Evolutionary conservation across 2,329 filamentous ascomycete genomes (phyloP).

Genomic region (Talaromyces sp.): DNA sequence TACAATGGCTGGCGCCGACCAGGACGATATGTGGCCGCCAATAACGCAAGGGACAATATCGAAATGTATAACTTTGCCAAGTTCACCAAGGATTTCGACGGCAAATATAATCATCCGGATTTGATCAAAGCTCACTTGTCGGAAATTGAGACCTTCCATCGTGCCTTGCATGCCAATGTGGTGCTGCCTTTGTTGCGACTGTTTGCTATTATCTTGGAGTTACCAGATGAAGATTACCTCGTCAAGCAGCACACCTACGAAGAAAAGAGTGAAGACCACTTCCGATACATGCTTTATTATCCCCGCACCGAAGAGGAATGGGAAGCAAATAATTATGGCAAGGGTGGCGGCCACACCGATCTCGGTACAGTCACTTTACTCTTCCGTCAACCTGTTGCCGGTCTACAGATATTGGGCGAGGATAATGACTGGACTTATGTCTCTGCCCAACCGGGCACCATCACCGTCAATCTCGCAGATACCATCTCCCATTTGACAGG

Average conservation of each 20-base stretch:
- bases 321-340: conserved; percentile 45
- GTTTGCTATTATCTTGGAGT: conserved; percentile 60
- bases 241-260: conserved; percentile 59
- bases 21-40: conserved; percentile 21
- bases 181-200: conserved; percentile 54
- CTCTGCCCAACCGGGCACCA: conserved; percentile 49
- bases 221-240: conserved; percentile 60
- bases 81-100: conserved; percentile 51
- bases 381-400: conserved; percentile 60
- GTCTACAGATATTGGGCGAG: conserved; percentile 56
- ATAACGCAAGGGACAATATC: conserved; percentile 49
- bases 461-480: conserved; percentile 55
- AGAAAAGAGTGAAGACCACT: conserved; percentile 58
- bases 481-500: conserved; percentile 52
- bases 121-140: conserved; percentile 51
- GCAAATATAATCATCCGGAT: conserved; percentile 46
- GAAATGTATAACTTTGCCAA: conserved; percentile 63
- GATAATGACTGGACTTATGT: conserved; percentile 54
- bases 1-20: conserved; percentile 18
- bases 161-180: conserved; percentile 14
- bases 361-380: conserved; percentile 57
- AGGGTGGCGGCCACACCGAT: conserved; percentile 56
- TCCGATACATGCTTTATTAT: conserved; percentile 62
- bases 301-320: conserved; percentile 52
- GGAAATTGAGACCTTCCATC: conserved; percentile 57